Evolutionary conservation across 2,329 filamentous ascomycete species (phyloP).

Genomic region (Paraphoma chrysanthemicola): DNA sequence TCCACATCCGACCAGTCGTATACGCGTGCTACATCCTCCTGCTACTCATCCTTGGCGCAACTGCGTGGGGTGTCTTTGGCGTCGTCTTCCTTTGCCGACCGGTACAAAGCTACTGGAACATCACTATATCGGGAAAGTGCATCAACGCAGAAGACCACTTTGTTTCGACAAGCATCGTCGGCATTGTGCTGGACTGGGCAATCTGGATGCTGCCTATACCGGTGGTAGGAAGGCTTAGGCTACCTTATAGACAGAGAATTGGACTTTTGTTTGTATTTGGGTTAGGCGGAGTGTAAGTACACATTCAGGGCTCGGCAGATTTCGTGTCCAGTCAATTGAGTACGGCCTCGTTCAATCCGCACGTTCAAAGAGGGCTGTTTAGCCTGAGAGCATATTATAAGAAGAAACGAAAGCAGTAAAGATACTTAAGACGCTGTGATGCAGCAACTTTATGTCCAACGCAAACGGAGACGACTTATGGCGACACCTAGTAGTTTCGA

Average conservation of each 20-base stretch:
- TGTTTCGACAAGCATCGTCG: conserved; percentile 31
- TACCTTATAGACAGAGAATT: conserved; percentile 43
- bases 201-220: conserved; percentile 43
- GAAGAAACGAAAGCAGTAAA: no score
- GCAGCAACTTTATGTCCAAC: no score
- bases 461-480: no score
- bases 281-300: conserved; percentile 45
- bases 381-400: no score
- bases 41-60: conserved; percentile 21
- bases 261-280: conserved; percentile 44
- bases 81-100: conserved; percentile 39
- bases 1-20: conserved; percentile 6
- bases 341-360: no score
- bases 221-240: conserved; percentile 33
- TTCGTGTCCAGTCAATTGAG: no score
- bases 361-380: no score
- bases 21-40: conserved; percentile 25
- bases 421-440: no score
- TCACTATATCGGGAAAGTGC: conserved; percentile 24
- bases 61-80: conserved; percentile 36
- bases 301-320: background rate
- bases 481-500: background rate
- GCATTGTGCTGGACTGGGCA: conserved; percentile 38
- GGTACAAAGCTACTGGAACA: conserved; percentile 35
- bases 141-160: conserved; percentile 33